A percentile compares a stretch with the other conserved stretches of the same genome.
Conservation (phyloP, 2,329 filamentous ascomycete species). For the Aspergillus tamarii region DNA sequence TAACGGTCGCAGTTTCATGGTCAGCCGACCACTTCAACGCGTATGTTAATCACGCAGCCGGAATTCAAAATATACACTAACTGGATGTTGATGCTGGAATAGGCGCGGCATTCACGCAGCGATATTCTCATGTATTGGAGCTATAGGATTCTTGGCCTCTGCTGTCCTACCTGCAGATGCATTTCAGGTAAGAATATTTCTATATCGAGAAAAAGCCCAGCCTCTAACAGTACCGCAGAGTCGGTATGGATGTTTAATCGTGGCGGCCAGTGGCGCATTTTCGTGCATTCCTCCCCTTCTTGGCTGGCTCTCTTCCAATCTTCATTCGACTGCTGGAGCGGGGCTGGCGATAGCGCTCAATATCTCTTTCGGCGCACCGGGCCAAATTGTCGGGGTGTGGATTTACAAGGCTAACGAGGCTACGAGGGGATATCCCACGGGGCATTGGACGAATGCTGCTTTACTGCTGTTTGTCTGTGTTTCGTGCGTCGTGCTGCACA, state of each 20-base stretch:
- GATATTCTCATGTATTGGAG: not conserved
- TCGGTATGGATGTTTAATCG: conserved; percentile 70
- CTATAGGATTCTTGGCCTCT: not conserved
- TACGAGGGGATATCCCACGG: conserved; percentile 67
- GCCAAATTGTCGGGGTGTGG: conserved; percentile 74
- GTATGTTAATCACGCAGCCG: not conserved
- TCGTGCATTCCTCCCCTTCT: conserved; percentile 70
- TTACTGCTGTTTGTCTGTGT: conserved; percentile 62
- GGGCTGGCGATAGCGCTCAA: conserved; percentile 73
- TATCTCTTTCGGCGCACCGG: conserved; percentile 68
- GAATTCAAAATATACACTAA: not conserved
- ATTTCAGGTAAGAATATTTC: not conserved
- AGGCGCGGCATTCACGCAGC: not conserved
- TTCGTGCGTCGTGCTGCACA: no score
- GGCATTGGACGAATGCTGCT: conserved; percentile 69
- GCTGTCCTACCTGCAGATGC: not conserved
- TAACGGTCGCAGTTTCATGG: not conserved
- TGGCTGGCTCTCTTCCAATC: conserved; percentile 71
- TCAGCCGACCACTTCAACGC: conserved; percentile 7
- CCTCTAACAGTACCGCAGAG: no score
- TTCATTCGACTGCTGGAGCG: conserved; percentile 65
- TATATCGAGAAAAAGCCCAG: no score
- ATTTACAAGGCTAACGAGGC: conserved; percentile 70
- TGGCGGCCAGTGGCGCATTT: conserved; percentile 69
- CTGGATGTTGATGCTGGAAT: not conserved